Evolutionary conservation across 306 rosid species (phyloP), one percentile per base, ranked within the genome.

Genomic region (Lathyrus sativus): DNA sequence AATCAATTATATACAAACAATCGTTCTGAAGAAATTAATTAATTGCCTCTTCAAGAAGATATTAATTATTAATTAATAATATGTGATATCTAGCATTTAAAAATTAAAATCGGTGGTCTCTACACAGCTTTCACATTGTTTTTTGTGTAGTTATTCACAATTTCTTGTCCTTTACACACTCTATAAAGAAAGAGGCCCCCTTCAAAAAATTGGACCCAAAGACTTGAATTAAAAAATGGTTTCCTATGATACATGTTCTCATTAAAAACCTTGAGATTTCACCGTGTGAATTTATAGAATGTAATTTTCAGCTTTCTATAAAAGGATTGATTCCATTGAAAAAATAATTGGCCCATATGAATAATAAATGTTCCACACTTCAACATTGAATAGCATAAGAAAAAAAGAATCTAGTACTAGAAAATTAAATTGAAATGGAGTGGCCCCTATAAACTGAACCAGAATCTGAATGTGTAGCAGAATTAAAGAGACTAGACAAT

Each of bases 401-500:
- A 46, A 43, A 41, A 17, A 44, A 12, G 69, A 68, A 70, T 55
- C 39, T 12, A 37, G 51, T 15, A 56, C 11, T 14, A 24, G 1
- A 53, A 61, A 70, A 61, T 58, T 67, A n/a, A 6, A 58, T 38
- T 38, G 29, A 55, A 62, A 43, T 79, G 18, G 43, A 22, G 76
- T 69, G 79, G 73, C 62, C 65, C 76, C 61, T 59, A 10, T 59
- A 7, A 53, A 46, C 7, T 72, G 50, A 56, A 62, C n/a, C 44
- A 57, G 41, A 75, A 68, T 68, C 70, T 62, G 79, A 77, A 12
- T 14, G 58, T 24, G 62, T 44, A 50, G 13, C 58, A 64, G 75
- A 70, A 77, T 67, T 57, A 48, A 72, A 68, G 76, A 72, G 77
- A 71, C 41, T 46, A 60, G 81, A 72, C 80, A 76, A 70, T 76